Base-by-base conservation (phyloP, 768 basidiomycete genomes). In the Pleurotus salmoneostramineus region DNA sequence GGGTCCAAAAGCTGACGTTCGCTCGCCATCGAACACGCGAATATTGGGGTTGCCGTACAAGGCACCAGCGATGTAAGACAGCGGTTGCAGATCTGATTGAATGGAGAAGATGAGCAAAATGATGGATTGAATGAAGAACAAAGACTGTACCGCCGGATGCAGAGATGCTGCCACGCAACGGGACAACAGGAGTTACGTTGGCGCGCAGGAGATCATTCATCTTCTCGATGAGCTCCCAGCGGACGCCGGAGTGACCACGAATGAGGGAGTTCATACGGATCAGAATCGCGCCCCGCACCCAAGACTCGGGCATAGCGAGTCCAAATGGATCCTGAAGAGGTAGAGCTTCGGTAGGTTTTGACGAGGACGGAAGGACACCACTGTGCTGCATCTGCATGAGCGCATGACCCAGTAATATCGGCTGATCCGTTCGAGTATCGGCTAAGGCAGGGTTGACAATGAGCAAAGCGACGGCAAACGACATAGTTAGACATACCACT, bases 201-300 rank as follows among this genome's bases (percentile, higher is more conserved):
- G 81, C 80, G 35, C 74, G 75, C 11, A 93, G 74, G 15, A 92
- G 75, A 54, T 81, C 77, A 37, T 74, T 75, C 73, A 93, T 84
- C 64, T 84, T 83, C 65, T 89, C 83, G 50, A 93, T 83, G 55
- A 92, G 77, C 62, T 85, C 82, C 87, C 87, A 87, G 60, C 81
- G 80, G n/a, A 91, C 82, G 43, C 87, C 89, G 27, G 89, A 91
- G 69, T 92, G 90, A 0, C 88, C 90, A 42, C 90, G 84, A 63
- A 90, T 85, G 51, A 93, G 80, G 0, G 88, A 89, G 69, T 93
- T 93, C 81, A 88, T 86, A 61, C 91, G 84, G 61, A 93, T 79
- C 27, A 89, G 69, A 63, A 92, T 91, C 0, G 89, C 88, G 37
- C 86, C 89, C 31, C 91, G 83, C 47, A 93, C 92, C 89, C 93